Evolutionary conservation across 306 rosid genomes (phyloP).

Genomic region (Vigna nakashimae): DNA sequence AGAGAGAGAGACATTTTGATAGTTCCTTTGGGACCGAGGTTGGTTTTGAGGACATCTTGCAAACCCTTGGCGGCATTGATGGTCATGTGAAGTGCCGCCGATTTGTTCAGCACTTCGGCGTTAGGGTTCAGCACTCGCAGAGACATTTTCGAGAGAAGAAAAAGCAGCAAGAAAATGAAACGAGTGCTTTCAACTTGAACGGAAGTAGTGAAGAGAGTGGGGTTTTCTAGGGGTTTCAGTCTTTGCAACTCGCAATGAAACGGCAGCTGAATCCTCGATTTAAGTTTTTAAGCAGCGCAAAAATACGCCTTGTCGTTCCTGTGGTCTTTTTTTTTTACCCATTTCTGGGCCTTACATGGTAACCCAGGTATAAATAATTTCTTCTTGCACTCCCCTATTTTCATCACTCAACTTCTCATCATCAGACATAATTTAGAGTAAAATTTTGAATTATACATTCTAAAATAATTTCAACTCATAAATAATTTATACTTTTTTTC

Average conservation of each 20-base stretch:
- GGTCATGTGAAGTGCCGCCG: constrained; percentile 96
- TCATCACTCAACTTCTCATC: no score
- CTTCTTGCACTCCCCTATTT: no score
- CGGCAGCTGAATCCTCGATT: background rate
- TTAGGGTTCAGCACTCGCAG: constrained; percentile 82
- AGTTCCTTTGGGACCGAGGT: constrained; percentile 97
- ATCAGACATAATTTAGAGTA: no score
- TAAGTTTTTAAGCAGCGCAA: background rate
- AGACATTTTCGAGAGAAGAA: constrained; percentile 58
- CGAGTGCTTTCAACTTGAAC: background rate
- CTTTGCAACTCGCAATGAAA: background rate
- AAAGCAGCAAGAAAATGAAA: background rate
- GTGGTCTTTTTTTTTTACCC: background rate
- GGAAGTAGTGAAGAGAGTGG: background rate
- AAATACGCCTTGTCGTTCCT: constrained; percentile 4
- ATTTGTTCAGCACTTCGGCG: constrained; percentile 97
- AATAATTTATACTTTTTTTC: no score
- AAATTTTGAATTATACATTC: no score
- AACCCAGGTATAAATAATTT: no score
- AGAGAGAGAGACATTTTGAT: constrained; percentile 73
- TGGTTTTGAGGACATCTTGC: constrained; percentile 90
- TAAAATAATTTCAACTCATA: no score
- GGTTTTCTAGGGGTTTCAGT: constrained; percentile 35
- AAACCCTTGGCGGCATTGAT: constrained; percentile 98
- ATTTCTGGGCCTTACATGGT: background rate